These are phyloP conservation scores for Coprinopsis strossmayeri DNA, from an alignment of 768 basidiomycete genomes.

Conservation along the genomic window DNA sequence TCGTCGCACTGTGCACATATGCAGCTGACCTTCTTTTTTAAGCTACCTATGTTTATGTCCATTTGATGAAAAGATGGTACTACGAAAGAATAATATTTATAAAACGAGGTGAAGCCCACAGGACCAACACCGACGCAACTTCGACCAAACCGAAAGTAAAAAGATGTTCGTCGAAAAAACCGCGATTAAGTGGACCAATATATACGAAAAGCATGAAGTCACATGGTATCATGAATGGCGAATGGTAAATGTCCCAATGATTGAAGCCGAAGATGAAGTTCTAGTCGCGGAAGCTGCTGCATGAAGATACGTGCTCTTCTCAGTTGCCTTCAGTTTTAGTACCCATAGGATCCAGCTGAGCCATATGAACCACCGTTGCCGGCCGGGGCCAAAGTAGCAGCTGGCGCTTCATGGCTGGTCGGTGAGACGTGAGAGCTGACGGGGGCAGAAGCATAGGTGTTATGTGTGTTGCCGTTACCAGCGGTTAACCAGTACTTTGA, in stretches of 20 bases:
- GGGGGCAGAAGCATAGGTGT: slow-evolving; percentile 34
- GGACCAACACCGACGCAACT: neutral
- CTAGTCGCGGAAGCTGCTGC: too few relatives aligned
- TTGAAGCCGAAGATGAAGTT: neutral
- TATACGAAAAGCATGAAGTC: neutral
- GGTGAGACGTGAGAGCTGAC: slow-evolving; percentile 15
- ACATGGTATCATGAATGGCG: neutral
- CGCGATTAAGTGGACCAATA: neutral
- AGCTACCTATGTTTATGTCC: too few relatives aligned
- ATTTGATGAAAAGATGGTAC: neutral
- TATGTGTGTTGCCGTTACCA: slow-evolving; percentile 45
- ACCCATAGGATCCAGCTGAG: too few relatives aligned
- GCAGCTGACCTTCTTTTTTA: too few relatives aligned
- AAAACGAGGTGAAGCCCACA: neutral
- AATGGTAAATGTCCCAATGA: neutral
- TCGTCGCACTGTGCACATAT: too few relatives aligned
- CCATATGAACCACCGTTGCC: too few relatives aligned
- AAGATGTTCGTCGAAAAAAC: slow-evolving; percentile 1
- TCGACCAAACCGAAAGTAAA: slow-evolving; percentile 1
- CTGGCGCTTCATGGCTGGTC: too few relatives aligned
- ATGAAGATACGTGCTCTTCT: too few relatives aligned
- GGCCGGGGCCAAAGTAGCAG: too few relatives aligned
- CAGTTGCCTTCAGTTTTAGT: too few relatives aligned
- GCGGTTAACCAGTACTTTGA: slow-evolving; percentile 42
- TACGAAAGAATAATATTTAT: neutral